These are phyloP conservation scores for Oryza punctata DNA, from an alignment of 176 grass and related monocot species.

Conservation along the genomic window DNA sequence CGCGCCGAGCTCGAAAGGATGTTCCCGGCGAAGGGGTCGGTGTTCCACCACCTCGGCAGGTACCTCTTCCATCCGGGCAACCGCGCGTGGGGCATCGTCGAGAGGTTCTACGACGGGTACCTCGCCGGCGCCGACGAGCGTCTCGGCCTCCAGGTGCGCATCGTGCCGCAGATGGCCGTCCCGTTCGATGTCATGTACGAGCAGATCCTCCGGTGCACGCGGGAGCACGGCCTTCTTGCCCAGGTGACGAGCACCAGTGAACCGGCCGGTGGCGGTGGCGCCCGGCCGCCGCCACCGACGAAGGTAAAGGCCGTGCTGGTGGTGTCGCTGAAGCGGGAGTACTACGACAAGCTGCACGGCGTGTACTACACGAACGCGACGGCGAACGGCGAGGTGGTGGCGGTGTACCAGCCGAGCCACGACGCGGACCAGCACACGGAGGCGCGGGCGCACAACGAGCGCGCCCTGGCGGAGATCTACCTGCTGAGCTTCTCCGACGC, in stretches of 20 bases:
- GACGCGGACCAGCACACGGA: constrained; percentile 51
- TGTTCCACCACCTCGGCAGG: constrained; percentile 80
- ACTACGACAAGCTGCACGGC: constrained; percentile 66
- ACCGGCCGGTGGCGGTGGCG: neutral
- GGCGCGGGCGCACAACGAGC: constrained; percentile 53
- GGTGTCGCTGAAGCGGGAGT: constrained; percentile 52
- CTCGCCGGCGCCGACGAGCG: constrained; percentile 61
- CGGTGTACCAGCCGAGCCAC: constrained; percentile 70
- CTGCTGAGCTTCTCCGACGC: constrained; percentile 58
- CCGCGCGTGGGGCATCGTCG: constrained; percentile 55
- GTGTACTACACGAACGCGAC: constrained; percentile 65
- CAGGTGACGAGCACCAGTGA: constrained; percentile 21
- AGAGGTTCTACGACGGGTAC: constrained; percentile 71
- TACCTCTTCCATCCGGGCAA: constrained; percentile 80
- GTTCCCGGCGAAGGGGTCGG: constrained; percentile 66
- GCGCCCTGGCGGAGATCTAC: constrained; percentile 72
- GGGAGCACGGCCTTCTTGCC: constrained; percentile 54
- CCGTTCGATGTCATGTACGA: constrained; percentile 51
- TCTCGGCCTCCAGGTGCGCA: constrained; percentile 65
- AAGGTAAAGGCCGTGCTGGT: constrained; percentile 58
- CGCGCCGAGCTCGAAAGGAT: constrained; percentile 52
- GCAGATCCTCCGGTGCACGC: constrained; percentile 52
- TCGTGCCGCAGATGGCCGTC: neutral
- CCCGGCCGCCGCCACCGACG: neutral
- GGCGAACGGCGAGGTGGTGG: constrained; percentile 51